Conservation (phyloP, 2,329 filamentous ascomycete genomes). For the Fusarium denticulatum region DNA sequence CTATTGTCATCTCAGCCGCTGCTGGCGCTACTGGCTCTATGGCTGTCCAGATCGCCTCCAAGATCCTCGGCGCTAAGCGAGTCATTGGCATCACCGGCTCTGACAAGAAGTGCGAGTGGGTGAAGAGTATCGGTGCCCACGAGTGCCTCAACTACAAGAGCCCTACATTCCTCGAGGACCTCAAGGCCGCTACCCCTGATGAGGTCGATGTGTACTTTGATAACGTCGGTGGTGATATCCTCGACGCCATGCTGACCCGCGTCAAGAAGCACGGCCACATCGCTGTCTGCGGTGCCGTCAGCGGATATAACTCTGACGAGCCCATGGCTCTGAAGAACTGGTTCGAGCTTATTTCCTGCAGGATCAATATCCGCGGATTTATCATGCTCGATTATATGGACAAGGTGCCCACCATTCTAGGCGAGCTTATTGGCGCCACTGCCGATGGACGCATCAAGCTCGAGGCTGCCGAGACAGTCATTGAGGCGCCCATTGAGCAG, state of each 20-base stretch:
- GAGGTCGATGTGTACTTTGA: conserved; percentile 46
- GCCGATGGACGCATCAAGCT: conserved; percentile 43
- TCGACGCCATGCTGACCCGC: conserved; percentile 43
- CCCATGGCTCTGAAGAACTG: conserved; percentile 44
- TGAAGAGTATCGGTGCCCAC: conserved; percentile 41
- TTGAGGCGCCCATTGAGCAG: conserved; percentile 42
- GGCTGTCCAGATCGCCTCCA: conserved; percentile 45
- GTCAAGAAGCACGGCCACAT: conserved; percentile 42
- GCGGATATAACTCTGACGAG: conserved; percentile 42
- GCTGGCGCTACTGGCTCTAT: conserved; percentile 45
- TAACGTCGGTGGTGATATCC: conserved; percentile 43
- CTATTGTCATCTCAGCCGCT: conserved; percentile 44
- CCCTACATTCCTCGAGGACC: conserved; percentile 42
- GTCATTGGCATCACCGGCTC: conserved; percentile 44
- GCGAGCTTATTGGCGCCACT: conserved; percentile 43
- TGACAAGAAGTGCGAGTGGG: conserved; percentile 45
- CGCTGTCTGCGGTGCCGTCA: conserved; percentile 43
- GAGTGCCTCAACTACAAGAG: conserved; percentile 47
- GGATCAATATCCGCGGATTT: conserved; percentile 42
- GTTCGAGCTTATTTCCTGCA: conserved; percentile 44
- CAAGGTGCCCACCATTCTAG: conserved; percentile 40
- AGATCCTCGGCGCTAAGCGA: conserved; percentile 43
- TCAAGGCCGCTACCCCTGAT: conserved; percentile 41
- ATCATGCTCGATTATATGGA: conserved; percentile 47
- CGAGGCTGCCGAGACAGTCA: conserved; percentile 38